Evolutionary conservation across 495 filamentous ascomycete genomes (phyloP), one percentile per base, ranked within the genome.

Genomic region (Lasiosphaeriaceae sp.): DNA sequence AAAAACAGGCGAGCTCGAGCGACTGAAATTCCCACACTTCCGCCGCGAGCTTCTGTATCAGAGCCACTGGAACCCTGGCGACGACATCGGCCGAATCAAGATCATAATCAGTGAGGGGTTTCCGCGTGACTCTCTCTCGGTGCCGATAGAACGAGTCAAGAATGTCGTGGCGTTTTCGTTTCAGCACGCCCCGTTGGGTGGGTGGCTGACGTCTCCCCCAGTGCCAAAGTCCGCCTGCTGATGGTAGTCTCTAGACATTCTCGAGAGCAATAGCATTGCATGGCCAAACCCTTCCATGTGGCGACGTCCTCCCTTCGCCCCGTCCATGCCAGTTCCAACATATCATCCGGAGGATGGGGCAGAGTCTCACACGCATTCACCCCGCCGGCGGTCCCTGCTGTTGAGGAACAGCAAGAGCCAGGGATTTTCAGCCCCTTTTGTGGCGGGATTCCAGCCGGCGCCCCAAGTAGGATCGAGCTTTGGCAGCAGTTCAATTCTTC

Each of bases 251-350:
- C 34, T 58, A 79, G 89, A 88, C 41, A 76, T 92, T 11, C 76
- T 94, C n/a, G 89, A 93, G 65, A 79, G 72, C 52, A 86, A 83
- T 34, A 80, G 78, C n/a, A 90, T 94, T 63, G 88, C 90, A 16
- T 94, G 89, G 89, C 90, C 90, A 2, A 92, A 90, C 69, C 78
- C 81, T 46, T 68, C 69, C 19, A 90, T 91, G 87, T 92, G 84
- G 86, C 77, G 73, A 12, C 80, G 82, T 20, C 60, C 74, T 11
- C 52, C 73, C 22, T 59, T 70, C 47, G 69, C 68, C 47, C 59
- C 69, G 11, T 58, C 66, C 11, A 63, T 72, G 59, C 68, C 76
- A 3, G 69, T 74, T 0, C 74, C 73, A 20, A 65, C 75, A 9
- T 72, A 70, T 11, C 71, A 70, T 19, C 67, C 71, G 12, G 69